phyloP scores from a whole-genome alignment of 768 basidiomycete genomes.

The Mycena vulgaris region DNA sequence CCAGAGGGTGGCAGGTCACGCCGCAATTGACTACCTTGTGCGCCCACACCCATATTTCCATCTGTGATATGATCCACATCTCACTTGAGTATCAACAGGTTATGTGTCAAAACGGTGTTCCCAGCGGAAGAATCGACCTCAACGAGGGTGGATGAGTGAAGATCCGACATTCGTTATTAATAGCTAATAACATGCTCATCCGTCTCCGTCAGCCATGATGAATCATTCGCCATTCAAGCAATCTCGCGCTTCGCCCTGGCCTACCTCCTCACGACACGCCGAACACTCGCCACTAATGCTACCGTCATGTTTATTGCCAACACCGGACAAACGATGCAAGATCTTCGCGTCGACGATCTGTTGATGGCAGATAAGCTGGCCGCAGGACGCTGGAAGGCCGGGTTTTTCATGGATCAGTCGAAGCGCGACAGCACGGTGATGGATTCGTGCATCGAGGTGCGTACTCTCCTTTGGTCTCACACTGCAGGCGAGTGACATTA shows the following conservation, averaged over 20 bases:
- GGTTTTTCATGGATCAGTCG: conserved; percentile 17
- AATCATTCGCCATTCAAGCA: conserved; percentile 4
- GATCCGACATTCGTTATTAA: not conserved
- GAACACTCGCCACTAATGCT: conserved; percentile 2
- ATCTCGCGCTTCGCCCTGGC: conserved; percentile 14
- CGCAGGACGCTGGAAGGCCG: conserved; percentile 8
- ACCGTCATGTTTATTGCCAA: conserved; percentile 8
- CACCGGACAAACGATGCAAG: conserved; percentile 8
- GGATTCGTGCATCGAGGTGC: conserved; percentile 13
- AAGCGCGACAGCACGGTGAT: conserved; percentile 21
- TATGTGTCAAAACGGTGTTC: conserved; percentile 15
- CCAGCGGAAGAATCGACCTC: not conserved
- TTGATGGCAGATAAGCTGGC: not conserved
- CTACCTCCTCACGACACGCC: conserved; percentile 9
- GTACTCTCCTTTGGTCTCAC: not conserved
- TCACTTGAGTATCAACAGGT: not conserved
- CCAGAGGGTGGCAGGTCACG: conserved; percentile 3
- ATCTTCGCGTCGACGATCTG: conserved; percentile 10
- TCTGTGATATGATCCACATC: not conserved
- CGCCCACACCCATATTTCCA: not conserved
- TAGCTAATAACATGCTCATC: too few species aligned
- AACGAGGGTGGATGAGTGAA: conserved; percentile 10
- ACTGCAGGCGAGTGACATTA: not conserved
- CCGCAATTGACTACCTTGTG: conserved; percentile 21
- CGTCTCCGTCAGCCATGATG: conserved; percentile 6